Evolutionary conservation across 2,329 filamentous ascomycete species (phyloP).

Genomic region (Calonectria hongkongensis): DNA sequence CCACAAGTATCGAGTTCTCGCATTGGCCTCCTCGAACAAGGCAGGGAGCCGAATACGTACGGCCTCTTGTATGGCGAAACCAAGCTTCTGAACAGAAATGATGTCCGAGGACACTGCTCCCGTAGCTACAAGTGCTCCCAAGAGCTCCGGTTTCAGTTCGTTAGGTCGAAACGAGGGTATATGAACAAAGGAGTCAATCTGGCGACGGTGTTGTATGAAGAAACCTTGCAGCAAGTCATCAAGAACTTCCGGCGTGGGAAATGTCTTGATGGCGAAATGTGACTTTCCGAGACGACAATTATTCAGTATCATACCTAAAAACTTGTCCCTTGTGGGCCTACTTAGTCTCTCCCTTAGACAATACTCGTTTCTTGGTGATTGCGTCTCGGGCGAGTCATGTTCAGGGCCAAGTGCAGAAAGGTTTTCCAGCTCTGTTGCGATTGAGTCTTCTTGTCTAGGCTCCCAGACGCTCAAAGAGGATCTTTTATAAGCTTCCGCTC

Average conservation of each 20-base stretch:
- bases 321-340: slow-evolving; percentile 37
- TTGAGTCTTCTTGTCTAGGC: slow-evolving; percentile 37
- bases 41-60: slow-evolving; percentile 34
- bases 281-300: slow-evolving; percentile 40
- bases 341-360: slow-evolving; percentile 32
- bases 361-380: slow-evolving; percentile 21
- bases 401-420: slow-evolving; percentile 39
- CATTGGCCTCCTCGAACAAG: slow-evolving; percentile 38
- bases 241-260: slow-evolving; percentile 38
- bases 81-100: slow-evolving; percentile 37
- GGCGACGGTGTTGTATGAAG: slow-evolving; percentile 40
- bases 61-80: slow-evolving; percentile 40
- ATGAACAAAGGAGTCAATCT: slow-evolving; percentile 39
- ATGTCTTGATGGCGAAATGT: slow-evolving; percentile 40
- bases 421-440: slow-evolving; percentile 35
- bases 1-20: slow-evolving; percentile 36
- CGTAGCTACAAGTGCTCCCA: slow-evolving; percentile 25
- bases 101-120: slow-evolving; percentile 36
- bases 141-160: slow-evolving; percentile 30
- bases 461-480: slow-evolving; percentile 41
- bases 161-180: slow-evolving; percentile 39
- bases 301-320: slow-evolving; percentile 39
- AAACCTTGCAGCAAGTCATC: slow-evolving; percentile 40
- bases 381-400: slow-evolving; percentile 32
- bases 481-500: slow-evolving; percentile 39